Evolutionary conservation across 1,284 basidiomycete species (phyloP), one percentile per base, ranked within the genome.

Genomic region (Ustilago cynodontis): DNA sequence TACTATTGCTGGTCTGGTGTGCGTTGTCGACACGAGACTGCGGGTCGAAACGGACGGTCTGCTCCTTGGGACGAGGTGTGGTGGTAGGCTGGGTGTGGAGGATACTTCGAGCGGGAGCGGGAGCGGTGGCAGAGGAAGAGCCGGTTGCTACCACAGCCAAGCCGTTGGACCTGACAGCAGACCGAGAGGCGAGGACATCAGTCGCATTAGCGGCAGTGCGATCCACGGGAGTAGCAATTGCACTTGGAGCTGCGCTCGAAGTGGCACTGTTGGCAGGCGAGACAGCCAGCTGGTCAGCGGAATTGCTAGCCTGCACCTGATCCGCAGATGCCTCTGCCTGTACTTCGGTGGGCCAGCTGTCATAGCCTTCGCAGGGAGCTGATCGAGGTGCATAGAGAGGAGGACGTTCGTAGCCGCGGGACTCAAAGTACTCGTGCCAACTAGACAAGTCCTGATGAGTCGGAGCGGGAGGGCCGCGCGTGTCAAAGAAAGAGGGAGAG

Each of bases 41-140:
- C 3, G 72, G 72, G 50, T 77, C 74, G 31, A 77, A 77, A 28
- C 74, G 74, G 11, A 77, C 74, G 16, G 63, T 54, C 26, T 77
- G 74, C 4, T 77, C 69, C 16, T 58, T 63, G 18, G 69, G 37
- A 5, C 74, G 74, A 29, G 62, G 26, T 3, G 52, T 28, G 16
- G 28, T n/a, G 2, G 55, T 7, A 5, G 59, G 56, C 29, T 77
- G 74, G 3, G 39, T 65, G 45, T 69, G 69, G 10, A 77, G 65
- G 20, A 77, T 77, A 57, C 74, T 69, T 50, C 39, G 58, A 28
- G 26, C 29, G 1, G 68, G 73, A 11, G 58, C 45, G 8, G n/a
- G n/a, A n/a, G n/a, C n/a, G n/a, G n/a, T n/a, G n/a, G 54, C 33
- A 2, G 63, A 51, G 14, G 63, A 29, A 20, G 49, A 45, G 20